Percentiles rank a stretch among this genome's conserved stretches.
Evolutionary conservation across 495 filamentous ascomycete species (phyloP).

Genomic region (Xylaria telfairii): DNA sequence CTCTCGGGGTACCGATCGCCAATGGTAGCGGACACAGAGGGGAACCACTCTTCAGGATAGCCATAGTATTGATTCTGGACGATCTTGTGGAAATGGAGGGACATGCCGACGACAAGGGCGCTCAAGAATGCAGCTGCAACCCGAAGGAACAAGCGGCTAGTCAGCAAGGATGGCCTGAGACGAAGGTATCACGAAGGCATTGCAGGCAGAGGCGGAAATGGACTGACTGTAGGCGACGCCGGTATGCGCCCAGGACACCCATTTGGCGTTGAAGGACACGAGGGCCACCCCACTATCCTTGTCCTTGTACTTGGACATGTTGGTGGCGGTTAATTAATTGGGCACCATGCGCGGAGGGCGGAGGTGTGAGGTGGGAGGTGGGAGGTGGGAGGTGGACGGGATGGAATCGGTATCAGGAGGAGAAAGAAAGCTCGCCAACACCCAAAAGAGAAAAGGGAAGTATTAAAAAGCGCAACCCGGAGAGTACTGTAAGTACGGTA

Average conservation of each 20-base stretch:
- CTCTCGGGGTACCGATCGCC: slow-evolving; percentile 97
- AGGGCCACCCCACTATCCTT: slow-evolving; percentile 74
- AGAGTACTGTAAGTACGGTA: too few relatives aligned
- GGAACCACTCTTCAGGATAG: slow-evolving; percentile 99
- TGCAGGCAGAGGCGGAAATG: neutral
- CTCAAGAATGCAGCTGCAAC: slow-evolving; percentile 81
- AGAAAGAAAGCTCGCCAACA: neutral
- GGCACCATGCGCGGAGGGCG: slow-evolving; percentile 12
- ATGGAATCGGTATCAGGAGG: neutral
- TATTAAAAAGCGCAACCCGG: neutral
- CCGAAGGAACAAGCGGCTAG: slow-evolving; percentile 9
- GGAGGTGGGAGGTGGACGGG: neutral
- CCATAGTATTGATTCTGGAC: slow-evolving; percentile 97
- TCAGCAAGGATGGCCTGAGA: neutral
- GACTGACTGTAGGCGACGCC: slow-evolving; percentile 74
- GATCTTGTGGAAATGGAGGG: slow-evolving; percentile 93
- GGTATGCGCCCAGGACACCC: slow-evolving; percentile 91
- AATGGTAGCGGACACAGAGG: slow-evolving; percentile 98
- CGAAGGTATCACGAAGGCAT: neutral
- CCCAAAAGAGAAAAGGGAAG: neutral
- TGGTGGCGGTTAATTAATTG: slow-evolving; percentile 57
- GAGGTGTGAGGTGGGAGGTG: neutral
- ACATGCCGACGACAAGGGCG: slow-evolving; percentile 83
- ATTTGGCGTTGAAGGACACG: slow-evolving; percentile 83
- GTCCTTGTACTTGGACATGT: slow-evolving; percentile 83